A percentile compares a stretch with the other conserved stretches of the same genome.
phyloP scores from a whole-genome alignment of 495 filamentous ascomycete genomes.

The Penicillium taxi region DNA sequence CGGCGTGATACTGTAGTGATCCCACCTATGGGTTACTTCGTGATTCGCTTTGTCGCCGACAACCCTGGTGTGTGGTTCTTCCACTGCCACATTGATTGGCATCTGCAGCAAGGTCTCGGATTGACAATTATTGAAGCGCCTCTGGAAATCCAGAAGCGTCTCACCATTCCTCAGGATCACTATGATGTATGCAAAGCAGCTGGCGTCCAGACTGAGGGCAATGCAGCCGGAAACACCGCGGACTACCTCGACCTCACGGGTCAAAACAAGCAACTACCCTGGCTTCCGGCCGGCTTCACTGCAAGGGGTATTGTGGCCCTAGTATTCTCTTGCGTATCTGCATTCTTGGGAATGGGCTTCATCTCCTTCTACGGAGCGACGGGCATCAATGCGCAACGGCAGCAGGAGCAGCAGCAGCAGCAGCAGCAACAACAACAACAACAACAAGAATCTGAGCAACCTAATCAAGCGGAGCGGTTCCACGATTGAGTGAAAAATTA shows the following conservation, averaged over 20 bases:
- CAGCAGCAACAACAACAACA: too few relatives aligned
- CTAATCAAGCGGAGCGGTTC: too few relatives aligned
- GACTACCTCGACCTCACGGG: slow-evolving; percentile 60
- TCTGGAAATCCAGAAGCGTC: slow-evolving; percentile 48
- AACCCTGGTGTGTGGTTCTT: slow-evolving; percentile 55
- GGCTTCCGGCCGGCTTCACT: slow-evolving; percentile 65
- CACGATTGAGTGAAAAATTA: too few relatives aligned
- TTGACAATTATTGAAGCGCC: slow-evolving; percentile 50
- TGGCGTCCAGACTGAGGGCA: slow-evolving; percentile 46
- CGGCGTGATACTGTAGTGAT: slow-evolving; percentile 51
- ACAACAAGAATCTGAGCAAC: too few relatives aligned
- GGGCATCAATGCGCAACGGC: slow-evolving; percentile 9
- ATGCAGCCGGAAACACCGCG: slow-evolving; percentile 63
- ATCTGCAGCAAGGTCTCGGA: slow-evolving; percentile 39
- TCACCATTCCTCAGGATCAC: slow-evolving; percentile 58
- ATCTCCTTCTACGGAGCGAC: slow-evolving; percentile 58
- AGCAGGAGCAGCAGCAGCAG: slow-evolving; percentile 1
- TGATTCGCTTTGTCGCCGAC: slow-evolving; percentile 59
- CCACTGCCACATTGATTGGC: slow-evolving; percentile 67
- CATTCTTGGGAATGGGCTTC: slow-evolving; percentile 61
- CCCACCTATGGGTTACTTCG: slow-evolving; percentile 49
- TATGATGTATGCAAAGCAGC: slow-evolving; percentile 49
- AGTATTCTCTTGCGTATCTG: slow-evolving; percentile 61
- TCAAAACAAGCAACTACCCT: slow-evolving; percentile 45
- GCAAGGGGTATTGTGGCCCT: slow-evolving; percentile 62